These are phyloP conservation scores for Thalassiosira livingstoniorum DNA, from an alignment of 352 stramenopile genomes.

Conservation along the genomic window DNA sequence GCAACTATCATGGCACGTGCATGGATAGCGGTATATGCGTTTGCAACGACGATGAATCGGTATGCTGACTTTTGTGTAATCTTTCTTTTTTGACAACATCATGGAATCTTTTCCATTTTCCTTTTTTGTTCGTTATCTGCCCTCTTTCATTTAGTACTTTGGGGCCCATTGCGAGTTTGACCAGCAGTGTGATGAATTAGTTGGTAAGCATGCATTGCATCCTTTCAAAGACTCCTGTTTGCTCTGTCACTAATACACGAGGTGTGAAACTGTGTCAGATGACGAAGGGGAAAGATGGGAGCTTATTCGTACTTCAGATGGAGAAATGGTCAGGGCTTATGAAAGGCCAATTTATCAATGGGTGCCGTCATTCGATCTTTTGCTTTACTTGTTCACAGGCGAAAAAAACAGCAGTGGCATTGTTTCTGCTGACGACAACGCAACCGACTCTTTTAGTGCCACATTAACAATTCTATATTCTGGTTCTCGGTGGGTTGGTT, in stretches of 20 bases:
- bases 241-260: not conserved
- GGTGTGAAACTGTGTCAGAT: not conserved
- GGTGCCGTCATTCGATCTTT: not conserved
- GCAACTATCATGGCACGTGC: slow-evolving; percentile 12
- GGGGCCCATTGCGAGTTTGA: slow-evolving; percentile 17
- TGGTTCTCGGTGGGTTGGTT: slow-evolving; percentile 20
- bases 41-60: slow-evolving; percentile 1
- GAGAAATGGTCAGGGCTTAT: not conserved
- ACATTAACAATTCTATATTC: slow-evolving; percentile 8
- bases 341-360: not conserved
- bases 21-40: slow-evolving; percentile 2
- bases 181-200: not conserved
- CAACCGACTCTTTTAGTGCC: not conserved
- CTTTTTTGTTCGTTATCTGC: not conserved
- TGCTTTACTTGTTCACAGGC: not conserved
- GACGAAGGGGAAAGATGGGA: not conserved
- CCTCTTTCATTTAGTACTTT: slow-evolving; percentile 6
- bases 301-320: no score
- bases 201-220: not conserved
- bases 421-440: not conserved
- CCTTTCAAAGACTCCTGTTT: not conserved
- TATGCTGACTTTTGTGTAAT: not conserved
- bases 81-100: not conserved
- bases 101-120: not conserved
- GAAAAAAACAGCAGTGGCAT: not conserved